These are phyloP conservation scores for Colletotrichum plurivorum DNA, from an alignment of 2,329 filamentous ascomycete genomes.

Conservation along the genomic window DNA sequence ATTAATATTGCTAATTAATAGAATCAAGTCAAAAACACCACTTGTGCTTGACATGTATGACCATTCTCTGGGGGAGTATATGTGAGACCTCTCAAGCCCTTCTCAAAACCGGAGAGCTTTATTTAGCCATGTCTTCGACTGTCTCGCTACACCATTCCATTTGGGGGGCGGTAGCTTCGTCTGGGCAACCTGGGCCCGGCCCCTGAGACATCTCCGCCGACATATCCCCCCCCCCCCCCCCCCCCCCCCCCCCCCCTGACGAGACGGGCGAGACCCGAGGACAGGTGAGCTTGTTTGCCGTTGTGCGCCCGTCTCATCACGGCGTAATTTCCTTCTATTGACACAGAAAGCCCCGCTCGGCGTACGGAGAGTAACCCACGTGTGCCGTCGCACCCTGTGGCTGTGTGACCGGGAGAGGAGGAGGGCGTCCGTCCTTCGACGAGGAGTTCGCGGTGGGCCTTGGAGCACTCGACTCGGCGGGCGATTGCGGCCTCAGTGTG, in stretches of 20 bases:
- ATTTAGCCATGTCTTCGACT: not conserved
- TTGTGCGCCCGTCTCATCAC: not conserved
- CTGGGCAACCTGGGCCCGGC: no score
- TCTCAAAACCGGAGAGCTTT: not conserved
- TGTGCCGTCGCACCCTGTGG: slow-evolving; percentile 7
- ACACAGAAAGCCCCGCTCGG: not conserved
- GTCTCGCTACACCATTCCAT: no score
- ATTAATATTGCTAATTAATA: slow-evolving; percentile 30
- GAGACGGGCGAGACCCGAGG: not conserved
- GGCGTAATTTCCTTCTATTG: not conserved
- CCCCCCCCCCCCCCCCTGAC: no score
- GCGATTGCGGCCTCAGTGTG: no score
- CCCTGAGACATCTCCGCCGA: no score
- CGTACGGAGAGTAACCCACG: not conserved
- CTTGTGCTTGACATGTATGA: not conserved
- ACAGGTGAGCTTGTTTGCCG: not conserved
- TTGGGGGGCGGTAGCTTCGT: no score
- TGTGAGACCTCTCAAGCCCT: not conserved
- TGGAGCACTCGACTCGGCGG: not conserved
- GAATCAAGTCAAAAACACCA: not conserved
- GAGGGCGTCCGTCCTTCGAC: not conserved
- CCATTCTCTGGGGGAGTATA: not conserved
- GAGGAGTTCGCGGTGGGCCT: no score
- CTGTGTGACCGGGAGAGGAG: not conserved
- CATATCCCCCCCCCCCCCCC: no score